Evolutionary conservation across 805 yeast species (phyloP), one percentile per base, ranked within the genome.

Genomic region (Debaryomyces hansenii): DNA sequence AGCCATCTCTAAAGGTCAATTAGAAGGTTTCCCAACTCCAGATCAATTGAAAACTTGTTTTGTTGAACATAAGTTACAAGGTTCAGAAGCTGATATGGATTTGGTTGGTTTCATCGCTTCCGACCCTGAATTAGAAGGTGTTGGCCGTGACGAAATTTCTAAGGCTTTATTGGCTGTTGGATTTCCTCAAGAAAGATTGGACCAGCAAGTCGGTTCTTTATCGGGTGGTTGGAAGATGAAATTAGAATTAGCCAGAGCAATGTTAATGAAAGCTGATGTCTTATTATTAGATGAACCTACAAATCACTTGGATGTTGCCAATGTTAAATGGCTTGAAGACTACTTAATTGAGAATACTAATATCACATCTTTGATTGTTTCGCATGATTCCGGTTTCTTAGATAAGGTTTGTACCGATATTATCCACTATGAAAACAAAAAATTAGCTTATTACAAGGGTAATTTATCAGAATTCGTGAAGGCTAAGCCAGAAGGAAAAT

Each of bases 141-240:
- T 85, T 48, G 78, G 85, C 14, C 78, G 74, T 48, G 85, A 80
- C 6, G 92, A 86, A 45, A 89, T 92, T 62, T 69, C 95, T 12
- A 63, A 61, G 1, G 97, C 96, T 21, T 78, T 92, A 49, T 83
- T 73, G 39, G 82, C 81, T 42, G 98, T 92, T 67, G 98, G 98
- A 2, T 92, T 92, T 68, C 85, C 94, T 55, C 94, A 86, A 46
- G 92, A 85, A 63, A 84, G 97, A 74, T 81, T 96, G 66, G 79
- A 80, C 27, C 97, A 91, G 72, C 80, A 88, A 40, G 97, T 94
- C 47, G 97, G 97, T 34, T 88, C 97, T 1, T 75, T 92, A 49
- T 89, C 97, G 37, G 99, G 99, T 70, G 99, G 99, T 69, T 92
- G 99, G 99, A 94, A 94, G 73, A 92, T 92, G 99, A 92, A 92